A percentile compares a stretch with the other conserved stretches of the same genome.
phyloP scores from a whole-genome alignment of 768 basidiomycete species.

The Gloeophyllum trabeum region DNA sequence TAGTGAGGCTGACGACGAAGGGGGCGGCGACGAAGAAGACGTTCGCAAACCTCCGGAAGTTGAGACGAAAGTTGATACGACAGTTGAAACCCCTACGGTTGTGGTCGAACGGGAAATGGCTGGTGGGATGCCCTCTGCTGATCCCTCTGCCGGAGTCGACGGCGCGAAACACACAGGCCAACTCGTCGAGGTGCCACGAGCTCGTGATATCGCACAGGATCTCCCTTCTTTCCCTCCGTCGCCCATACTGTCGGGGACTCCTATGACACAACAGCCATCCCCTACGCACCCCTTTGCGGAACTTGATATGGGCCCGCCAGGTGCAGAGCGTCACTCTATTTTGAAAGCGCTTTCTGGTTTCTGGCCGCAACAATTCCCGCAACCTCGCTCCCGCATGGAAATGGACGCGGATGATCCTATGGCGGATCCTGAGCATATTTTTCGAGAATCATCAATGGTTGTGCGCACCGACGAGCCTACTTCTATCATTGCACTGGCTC shows the following conservation, averaged over 20 bases:
- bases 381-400: conserved; percentile 38
- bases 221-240: conserved; percentile 39
- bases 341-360: conserved; percentile 77
- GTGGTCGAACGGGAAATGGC: conserved; percentile 1
- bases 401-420: conserved; percentile 57
- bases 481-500: conserved; percentile 90
- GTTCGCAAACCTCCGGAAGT: conserved; percentile 17
- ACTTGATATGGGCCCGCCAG: conserved; percentile 35
- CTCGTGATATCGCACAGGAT: not conserved
- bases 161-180: not conserved
- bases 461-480: conserved; percentile 96
- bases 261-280: not conserved
- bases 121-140: not conserved
- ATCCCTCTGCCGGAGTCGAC: not conserved
- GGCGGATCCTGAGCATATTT: conserved; percentile 84
- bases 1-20: conserved; percentile 57
- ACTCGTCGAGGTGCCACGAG: not conserved
- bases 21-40: conserved; percentile 43
- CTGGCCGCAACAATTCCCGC: conserved; percentile 53
- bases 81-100: conserved; percentile 5
- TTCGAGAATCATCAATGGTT: conserved; percentile 89
- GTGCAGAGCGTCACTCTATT: conserved; percentile 61
- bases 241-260: conserved; percentile 23
- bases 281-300: conserved; percentile 21
- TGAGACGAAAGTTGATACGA: conserved; percentile 15